Base-by-base conservation (phyloP, 2,329 filamentous ascomycete species). In the Xylaria digitata region DNA sequence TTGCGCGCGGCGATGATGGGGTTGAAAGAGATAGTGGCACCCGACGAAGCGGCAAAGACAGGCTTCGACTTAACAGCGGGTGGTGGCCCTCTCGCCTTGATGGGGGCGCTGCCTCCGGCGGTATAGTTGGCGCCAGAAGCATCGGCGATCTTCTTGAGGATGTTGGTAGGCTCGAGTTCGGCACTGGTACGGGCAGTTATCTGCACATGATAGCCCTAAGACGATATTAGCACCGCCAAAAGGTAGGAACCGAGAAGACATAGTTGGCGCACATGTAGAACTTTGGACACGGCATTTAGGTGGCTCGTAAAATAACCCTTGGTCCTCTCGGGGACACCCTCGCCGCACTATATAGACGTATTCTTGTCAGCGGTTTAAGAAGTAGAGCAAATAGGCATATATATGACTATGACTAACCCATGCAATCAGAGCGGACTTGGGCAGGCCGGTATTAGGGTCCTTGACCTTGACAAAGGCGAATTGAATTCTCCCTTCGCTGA, bases 301-400 rank as follows among this genome's bases (percentile, higher is more conserved):
- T 99, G 95, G 82, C 94, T 97, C 72, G 93, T 97, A 79, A 99
- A 99, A 82, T 98, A 98, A 71, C 96, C 96, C 82, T 98, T 99
- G 68, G 95, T 98, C 75, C 95, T 87, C 82, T 99, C 96, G n/a
- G 96, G 96, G 17, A 99, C 96, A 74, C 96, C 96, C 77, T 96
- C 95, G 72, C 96, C 96, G 79, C 96, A 99, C 92, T 78, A 61
- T 54, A 58, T 53, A 61, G 73, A 58, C 49, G 59, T 49, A 48
- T 62, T 7, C 6, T 30, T 40, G 46, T 70, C 32, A 68, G 64
- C 37, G 57, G 7, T 43, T 55, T 53, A 53, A 43, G 55, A 26
- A 32, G 34, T 56, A n/a, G 43, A 52, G 52, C 37, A 34, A 15
- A 19, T 5, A 50, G 34, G 34, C 3, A 43, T 26, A n/a, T 37